Base-by-base conservation (phyloP, 495 filamentous ascomycete species). In the Penicillium diatomitis region DNA sequence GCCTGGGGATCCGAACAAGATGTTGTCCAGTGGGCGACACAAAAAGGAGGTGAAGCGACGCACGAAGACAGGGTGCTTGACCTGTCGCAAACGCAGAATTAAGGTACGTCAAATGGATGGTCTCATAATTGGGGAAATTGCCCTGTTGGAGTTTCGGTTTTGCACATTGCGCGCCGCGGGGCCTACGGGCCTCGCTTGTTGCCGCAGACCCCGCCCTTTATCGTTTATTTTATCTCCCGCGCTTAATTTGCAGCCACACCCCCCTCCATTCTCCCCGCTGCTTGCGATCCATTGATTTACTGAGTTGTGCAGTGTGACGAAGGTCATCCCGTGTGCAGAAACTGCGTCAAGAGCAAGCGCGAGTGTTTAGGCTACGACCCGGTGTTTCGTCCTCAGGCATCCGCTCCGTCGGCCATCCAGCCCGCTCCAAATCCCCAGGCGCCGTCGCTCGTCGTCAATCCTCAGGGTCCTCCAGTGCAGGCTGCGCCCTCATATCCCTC, bases 31-130 rank as follows among this genome's bases (percentile, higher is more conserved):
- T 44, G 85, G 85, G 33, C 78, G 90, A 53, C 88, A 94, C 68
- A 97, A 96, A 73, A 96, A 97, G 78, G 92, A 98, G 72, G 95
- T 98, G 66, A 97, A 98, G 76, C 82, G 92, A 58, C 81, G 92
- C 58, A 98, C 92, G 38, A 98, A 98, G 75, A 96, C 92, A 4
- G 92, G 92, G 9, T 98, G 92, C 68, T 70, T 97, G 67, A 98
- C 92, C 33, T 98, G 92, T 76, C 82, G 92, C 53, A 96, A 96
- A 67, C 82, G 92, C 59, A 79, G 92, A 68, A 97, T 98, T 72
- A 98, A 98, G 90, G 92, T 96, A 78, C 63, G 86, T 82, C 12
- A 44, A 51, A 32, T 47, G 34, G 20, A 20, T 20, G 20, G 20
- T 20, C 20, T 20, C 20, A 20, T 20, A 20, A 20, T 20, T 20